Conservation (phyloP, 495 filamentous ascomycete species). For the Penicillium lividum region DNA sequence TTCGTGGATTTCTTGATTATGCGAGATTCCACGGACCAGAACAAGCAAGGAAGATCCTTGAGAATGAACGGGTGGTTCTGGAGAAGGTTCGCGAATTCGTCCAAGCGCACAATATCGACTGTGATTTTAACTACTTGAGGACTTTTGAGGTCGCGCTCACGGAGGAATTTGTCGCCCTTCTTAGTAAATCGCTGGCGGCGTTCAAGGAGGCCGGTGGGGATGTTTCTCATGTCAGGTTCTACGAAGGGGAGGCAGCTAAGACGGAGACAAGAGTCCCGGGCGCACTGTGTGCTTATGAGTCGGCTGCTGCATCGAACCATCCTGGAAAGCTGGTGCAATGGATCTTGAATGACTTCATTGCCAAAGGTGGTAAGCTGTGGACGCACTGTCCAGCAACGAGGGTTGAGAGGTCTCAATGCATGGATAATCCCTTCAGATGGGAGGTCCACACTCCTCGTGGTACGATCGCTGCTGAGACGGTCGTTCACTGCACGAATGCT, state of each 20-base stretch:
- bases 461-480: constrained; percentile 7
- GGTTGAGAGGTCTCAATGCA: neutral
- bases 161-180: neutral
- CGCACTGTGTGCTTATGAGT: constrained; percentile 13
- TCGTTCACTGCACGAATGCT: constrained; percentile 17
- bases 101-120: constrained; percentile 7
- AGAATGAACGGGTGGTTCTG: constrained; percentile 12
- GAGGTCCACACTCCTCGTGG: constrained; percentile 15
- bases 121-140: constrained; percentile 10
- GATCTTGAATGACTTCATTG: constrained; percentile 17
- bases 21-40: constrained; percentile 12
- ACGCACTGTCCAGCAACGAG: constrained; percentile 16
- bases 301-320: constrained; percentile 14
- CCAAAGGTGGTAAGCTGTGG: constrained; percentile 13
- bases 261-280: constrained; percentile 2
- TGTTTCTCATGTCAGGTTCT: constrained; percentile 6
- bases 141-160: constrained; percentile 12
- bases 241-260: constrained; percentile 13
- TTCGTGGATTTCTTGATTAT: constrained; percentile 12
- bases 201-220: constrained; percentile 16
- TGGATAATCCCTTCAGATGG: neutral
- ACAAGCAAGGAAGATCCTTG: constrained; percentile 14
- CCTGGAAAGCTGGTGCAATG: constrained; percentile 17
- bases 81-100: constrained; percentile 7
- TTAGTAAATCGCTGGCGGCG: neutral